These are phyloP conservation scores for Niebla homalea DNA, from an alignment of 495 filamentous ascomycete species.

Conservation along the genomic window DNA sequence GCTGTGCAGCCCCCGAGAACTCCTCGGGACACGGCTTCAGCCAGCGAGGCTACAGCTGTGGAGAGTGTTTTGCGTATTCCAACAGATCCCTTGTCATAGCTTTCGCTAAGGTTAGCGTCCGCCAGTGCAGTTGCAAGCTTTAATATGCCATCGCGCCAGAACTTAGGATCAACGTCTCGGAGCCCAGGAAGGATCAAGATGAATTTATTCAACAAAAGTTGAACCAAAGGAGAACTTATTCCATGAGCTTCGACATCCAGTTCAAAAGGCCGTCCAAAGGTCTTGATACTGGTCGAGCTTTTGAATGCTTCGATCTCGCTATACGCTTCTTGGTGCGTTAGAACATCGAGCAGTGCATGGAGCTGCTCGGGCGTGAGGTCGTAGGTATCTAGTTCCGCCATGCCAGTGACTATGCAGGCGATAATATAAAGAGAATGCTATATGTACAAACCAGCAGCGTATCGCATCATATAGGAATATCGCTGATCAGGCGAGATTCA, in stretches of 20 bases:
- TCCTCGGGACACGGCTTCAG: constrained; percentile 46
- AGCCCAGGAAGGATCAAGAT: constrained; percentile 43
- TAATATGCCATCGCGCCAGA: constrained; percentile 41
- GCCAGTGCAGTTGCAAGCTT: constrained; percentile 33
- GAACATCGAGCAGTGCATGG: constrained; percentile 50
- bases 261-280: constrained; percentile 40
- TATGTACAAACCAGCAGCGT: neutral
- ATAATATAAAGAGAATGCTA: neutral
- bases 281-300: constrained; percentile 34
- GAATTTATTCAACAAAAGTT: constrained; percentile 42
- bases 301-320: constrained; percentile 49
- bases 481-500: neutral
- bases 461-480: neutral
- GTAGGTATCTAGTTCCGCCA: neutral
- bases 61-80: constrained; percentile 52
- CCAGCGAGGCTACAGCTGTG: constrained; percentile 45
- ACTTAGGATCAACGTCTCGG: constrained; percentile 38
- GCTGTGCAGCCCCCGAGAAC: constrained; percentile 37
- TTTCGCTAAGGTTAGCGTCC: constrained; percentile 48
- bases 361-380: constrained; percentile 26
- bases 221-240: constrained; percentile 43
- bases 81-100: constrained; percentile 53
- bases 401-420: neutral
- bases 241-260: constrained; percentile 24
- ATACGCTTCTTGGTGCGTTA: constrained; percentile 52